These are phyloP conservation scores for Jackrogersella multiformis DNA, from an alignment of 495 filamentous ascomycete genomes.

Conservation along the genomic window DNA sequence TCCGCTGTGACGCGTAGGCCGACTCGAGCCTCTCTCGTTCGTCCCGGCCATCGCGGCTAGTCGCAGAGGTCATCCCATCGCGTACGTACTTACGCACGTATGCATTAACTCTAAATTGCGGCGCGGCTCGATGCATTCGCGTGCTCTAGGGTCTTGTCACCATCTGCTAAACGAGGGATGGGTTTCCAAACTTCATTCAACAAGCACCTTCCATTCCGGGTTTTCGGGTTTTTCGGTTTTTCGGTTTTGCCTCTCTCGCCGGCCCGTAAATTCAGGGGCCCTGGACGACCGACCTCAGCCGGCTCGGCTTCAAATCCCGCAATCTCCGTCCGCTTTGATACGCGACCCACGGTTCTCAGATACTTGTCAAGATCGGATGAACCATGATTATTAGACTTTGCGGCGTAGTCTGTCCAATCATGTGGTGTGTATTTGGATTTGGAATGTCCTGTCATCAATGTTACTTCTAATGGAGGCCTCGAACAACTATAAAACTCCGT, in stretches of 20 bases:
- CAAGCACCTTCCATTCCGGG: slow-evolving; percentile 15
- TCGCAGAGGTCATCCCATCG: slow-evolving; percentile 22
- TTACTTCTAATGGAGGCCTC: slow-evolving; percentile 30
- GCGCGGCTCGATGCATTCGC: slow-evolving; percentile 39
- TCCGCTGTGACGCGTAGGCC: slow-evolving; percentile 7
- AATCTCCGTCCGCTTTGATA: slow-evolving; percentile 37
- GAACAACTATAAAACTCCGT: slow-evolving; percentile 12
- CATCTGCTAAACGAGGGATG: slow-evolving; percentile 4
- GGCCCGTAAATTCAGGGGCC: slow-evolving; percentile 24
- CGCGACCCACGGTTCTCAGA: slow-evolving; percentile 35
- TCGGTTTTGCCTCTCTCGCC: slow-evolving; percentile 15
- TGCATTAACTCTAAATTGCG: slow-evolving; percentile 23
- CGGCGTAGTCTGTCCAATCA: slow-evolving; percentile 26
- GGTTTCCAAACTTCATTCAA: slow-evolving; percentile 8
- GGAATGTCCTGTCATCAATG: slow-evolving; percentile 18
- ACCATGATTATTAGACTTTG: slow-evolving; percentile 16
- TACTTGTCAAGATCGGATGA: slow-evolving; percentile 23
- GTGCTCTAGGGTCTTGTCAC: slow-evolving; percentile 8
- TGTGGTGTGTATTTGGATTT: slow-evolving; percentile 27
- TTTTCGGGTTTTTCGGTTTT: no score
- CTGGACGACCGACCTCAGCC: slow-evolving; percentile 39
- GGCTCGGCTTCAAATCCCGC: slow-evolving; percentile 37
- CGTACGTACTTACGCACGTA: slow-evolving; percentile 35
- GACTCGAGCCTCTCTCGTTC: slow-evolving; percentile 1
- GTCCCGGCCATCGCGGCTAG: slow-evolving; percentile 20